Percentiles rank a stretch among this genome's conserved stretches.
Evolutionary conservation across 495 filamentous ascomycete genomes (phyloP).

Genomic region (Penicillium canariense): DNA sequence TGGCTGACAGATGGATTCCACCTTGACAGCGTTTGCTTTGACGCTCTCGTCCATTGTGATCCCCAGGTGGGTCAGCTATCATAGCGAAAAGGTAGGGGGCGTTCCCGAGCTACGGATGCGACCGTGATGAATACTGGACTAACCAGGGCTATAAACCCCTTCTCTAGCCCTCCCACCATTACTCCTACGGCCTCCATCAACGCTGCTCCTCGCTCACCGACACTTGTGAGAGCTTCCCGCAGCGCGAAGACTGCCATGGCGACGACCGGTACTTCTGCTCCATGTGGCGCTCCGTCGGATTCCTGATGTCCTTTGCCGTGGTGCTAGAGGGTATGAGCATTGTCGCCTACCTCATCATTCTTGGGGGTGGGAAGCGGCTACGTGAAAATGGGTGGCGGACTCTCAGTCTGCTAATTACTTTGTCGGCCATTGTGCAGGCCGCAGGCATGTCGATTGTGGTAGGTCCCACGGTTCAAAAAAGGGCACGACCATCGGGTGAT

Average conservation of each 20-base stretch:
- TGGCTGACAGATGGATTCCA: constrained; percentile 3
- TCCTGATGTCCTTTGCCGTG: constrained; percentile 78
- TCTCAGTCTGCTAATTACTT: constrained; percentile 58
- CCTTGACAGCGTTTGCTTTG: constrained; percentile 64
- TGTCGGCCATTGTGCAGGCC: constrained; percentile 62
- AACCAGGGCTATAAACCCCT: not conserved
- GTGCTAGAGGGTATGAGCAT: constrained; percentile 70
- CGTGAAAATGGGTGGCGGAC: constrained; percentile 77
- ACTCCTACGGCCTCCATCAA: constrained; percentile 76
- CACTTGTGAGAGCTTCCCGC: constrained; percentile 57
- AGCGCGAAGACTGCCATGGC: constrained; percentile 64
- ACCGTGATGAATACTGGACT: not conserved
- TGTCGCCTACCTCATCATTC: constrained; percentile 69
- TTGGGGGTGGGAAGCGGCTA: constrained; percentile 73
- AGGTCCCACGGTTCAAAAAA: constrained; percentile 31
- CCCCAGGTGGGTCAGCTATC: constrained; percentile 78
- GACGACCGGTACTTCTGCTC: constrained; percentile 78
- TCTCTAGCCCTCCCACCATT: constrained; percentile 46
- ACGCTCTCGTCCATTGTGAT: constrained; percentile 72
- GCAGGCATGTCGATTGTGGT: constrained; percentile 77
- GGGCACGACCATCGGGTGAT: not conserved
- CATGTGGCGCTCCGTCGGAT: constrained; percentile 86
- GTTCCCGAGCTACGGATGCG: not conserved
- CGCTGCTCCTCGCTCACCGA: constrained; percentile 68
- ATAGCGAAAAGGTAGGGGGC: constrained; percentile 53